Evolutionary conservation across 352 stramenopile species (phyloP).

Genomic region (Aphanomyces invadans): DNA sequence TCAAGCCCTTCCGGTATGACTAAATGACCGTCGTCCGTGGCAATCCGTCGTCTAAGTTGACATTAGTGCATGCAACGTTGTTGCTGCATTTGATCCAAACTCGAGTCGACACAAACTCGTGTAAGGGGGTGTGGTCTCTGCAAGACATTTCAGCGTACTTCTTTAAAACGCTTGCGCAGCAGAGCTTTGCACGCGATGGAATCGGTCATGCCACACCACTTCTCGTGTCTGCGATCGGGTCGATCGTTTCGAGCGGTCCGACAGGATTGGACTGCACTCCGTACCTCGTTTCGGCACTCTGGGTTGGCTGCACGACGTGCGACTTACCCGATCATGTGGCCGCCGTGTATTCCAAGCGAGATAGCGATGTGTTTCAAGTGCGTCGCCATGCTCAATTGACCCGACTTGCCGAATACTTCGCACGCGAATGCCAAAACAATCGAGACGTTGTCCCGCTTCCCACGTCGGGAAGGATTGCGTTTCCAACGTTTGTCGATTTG

Average conservation of each 20-base stretch:
- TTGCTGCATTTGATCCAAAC: constrained; percentile 9
- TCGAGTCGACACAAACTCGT: background rate
- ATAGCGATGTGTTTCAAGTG: background rate
- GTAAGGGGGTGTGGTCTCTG: background rate
- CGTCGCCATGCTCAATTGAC: background rate
- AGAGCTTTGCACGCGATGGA: background rate
- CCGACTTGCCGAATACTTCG: background rate
- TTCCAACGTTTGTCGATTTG: background rate
- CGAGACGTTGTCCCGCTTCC: background rate
- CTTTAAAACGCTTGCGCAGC: background rate
- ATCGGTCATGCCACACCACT: background rate
- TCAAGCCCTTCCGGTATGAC: background rate
- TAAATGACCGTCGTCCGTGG: background rate
- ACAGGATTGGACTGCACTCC: background rate
- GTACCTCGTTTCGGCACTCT: constrained; percentile 4
- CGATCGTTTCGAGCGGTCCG: background rate
- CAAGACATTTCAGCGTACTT: background rate
- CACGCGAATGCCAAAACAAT: background rate
- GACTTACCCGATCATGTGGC: background rate
- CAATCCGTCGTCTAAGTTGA: background rate
- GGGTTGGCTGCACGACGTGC: background rate
- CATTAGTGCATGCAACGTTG: background rate
- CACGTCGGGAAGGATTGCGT: constrained; percentile 2
- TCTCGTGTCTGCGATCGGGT: background rate
- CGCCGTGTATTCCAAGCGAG: background rate